Base-by-base conservation (phyloP, 2,329 filamentous ascomycete genomes). In the Trichoderma atroviride region DNA sequence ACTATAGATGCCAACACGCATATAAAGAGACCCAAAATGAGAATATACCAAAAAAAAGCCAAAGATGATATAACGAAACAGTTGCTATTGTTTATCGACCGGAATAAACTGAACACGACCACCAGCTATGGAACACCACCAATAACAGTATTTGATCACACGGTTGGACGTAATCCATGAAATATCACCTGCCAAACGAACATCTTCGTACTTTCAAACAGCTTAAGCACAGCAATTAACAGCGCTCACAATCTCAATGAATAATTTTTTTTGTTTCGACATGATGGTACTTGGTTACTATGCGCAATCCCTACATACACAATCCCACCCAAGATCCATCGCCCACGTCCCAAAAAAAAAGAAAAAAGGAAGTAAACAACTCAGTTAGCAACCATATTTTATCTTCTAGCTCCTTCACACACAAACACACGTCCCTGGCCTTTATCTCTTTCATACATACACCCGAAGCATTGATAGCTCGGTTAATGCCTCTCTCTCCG, bases 261-360 rank as follows among this genome's bases (percentile, higher is more conserved):
- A 29, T 37, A 40, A 4, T 53, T 58, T 31, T 40, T 60, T 55
- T 22, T 37, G 55, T 62, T 63, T 63, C n/a, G 65, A 71, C 50
- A 64, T 75, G 71, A 71, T 73, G 69, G 72, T 76, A 68, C 70
- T 75, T 74, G 70, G 75, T 74, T 75, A 76, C 75, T 75, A 76
- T 74, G 69, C 72, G 72, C 73, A 75, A 75, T 75, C 73, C 74
- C 71, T 78, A 77, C 75, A 75, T 77, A 77, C 76, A 76, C 76
- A 76, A 68, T 60, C 69, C 70, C 74, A 57, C 59, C 63, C 60
- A 67, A 64, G 65, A 64, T 71, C 69, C 72, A 72, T 73, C 58
- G 63, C 71, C 71, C 63, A 59, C 71, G 71, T 73, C 69, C 69
- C 72, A 76, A 71, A 73, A 73, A 52, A 72, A 19, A n/a, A 57